phyloP scores from a whole-genome alignment of 2,329 filamentous ascomycete genomes.

The Teratosphaeriaceae sp. region DNA sequence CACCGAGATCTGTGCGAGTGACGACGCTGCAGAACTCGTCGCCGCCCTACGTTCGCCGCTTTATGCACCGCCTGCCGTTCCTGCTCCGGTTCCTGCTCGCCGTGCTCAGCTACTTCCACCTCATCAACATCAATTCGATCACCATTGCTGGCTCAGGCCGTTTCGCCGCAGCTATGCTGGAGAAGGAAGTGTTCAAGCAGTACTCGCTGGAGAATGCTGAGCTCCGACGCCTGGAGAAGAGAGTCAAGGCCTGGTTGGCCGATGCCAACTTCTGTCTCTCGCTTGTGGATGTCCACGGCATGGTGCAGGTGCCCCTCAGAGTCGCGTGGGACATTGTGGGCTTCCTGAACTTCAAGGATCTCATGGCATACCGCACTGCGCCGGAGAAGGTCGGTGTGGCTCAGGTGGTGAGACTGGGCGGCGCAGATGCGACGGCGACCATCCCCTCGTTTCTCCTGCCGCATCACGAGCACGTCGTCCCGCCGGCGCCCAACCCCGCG shows the following conservation, averaged over 20 bases:
- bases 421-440: slow-evolving; percentile 43
- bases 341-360: slow-evolving; percentile 40
- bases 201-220: slow-evolving; percentile 39
- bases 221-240: slow-evolving; percentile 39
- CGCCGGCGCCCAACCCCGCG: slow-evolving; percentile 35
- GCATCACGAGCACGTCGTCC: slow-evolving; percentile 49
- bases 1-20: slow-evolving; percentile 41
- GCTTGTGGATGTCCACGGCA: slow-evolving; percentile 38
- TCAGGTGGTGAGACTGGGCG: slow-evolving; percentile 46
- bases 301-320: slow-evolving; percentile 44
- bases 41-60: slow-evolving; percentile 35
- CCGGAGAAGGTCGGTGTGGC: slow-evolving; percentile 36
- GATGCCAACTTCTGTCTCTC: slow-evolving; percentile 49
- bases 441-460: slow-evolving; percentile 47
- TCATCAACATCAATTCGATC: slow-evolving; percentile 44
- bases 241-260: slow-evolving; percentile 44
- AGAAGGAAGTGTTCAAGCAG: slow-evolving; percentile 45
- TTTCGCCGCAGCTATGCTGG: slow-evolving; percentile 43
- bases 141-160: slow-evolving; percentile 45
- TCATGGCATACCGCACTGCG: slow-evolving; percentile 45
- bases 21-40: slow-evolving; percentile 42
- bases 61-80: slow-evolving; percentile 46
- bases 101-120: slow-evolving; percentile 47
- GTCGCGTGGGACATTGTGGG: slow-evolving; percentile 43
- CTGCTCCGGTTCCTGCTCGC: slow-evolving; percentile 43